Evolutionary conservation across 306 rosid species (phyloP).

Genomic region (Senna tora): DNA sequence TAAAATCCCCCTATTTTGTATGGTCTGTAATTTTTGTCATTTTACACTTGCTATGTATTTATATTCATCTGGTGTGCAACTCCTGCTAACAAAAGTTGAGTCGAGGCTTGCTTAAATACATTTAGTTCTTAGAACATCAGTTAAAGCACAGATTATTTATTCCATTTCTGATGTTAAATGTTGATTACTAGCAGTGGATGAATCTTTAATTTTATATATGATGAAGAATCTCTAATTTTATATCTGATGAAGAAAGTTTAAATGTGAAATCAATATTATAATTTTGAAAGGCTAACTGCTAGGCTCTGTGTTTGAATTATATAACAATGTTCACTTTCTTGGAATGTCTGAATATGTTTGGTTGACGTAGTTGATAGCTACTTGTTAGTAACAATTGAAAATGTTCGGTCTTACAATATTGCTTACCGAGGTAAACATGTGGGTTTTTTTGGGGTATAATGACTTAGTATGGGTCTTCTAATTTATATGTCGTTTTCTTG

Average conservation of each 20-base stretch:
- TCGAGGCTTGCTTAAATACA: constrained; percentile 7
- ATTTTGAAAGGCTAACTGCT: no score
- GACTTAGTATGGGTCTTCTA: background rate
- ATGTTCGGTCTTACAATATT: background rate
- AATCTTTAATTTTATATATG: constrained; percentile 13
- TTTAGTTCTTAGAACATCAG: constrained; percentile 6
- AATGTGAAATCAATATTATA: background rate
- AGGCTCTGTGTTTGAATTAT: constrained; percentile 24
- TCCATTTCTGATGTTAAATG: background rate
- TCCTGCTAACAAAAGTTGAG: constrained; percentile 23
- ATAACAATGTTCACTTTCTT: background rate
- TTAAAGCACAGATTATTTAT: background rate
- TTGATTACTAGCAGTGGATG: constrained; percentile 1
- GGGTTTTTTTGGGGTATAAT: background rate
- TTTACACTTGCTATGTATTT: background rate
- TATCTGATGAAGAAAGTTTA: background rate
- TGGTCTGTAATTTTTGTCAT: background rate
- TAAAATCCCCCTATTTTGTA: constrained; percentile 30
- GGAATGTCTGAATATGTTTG: constrained; percentile 12
- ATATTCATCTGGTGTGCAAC: constrained; percentile 15
- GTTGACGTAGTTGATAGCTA: background rate
- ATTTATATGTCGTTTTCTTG: background rate
- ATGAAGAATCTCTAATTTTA: constrained; percentile 16
- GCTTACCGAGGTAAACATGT: no score
- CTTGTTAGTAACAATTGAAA: background rate